Evolutionary conservation across 2,329 filamentous ascomycete species (phyloP).

Genomic region (Aspergillus amoenus): DNA sequence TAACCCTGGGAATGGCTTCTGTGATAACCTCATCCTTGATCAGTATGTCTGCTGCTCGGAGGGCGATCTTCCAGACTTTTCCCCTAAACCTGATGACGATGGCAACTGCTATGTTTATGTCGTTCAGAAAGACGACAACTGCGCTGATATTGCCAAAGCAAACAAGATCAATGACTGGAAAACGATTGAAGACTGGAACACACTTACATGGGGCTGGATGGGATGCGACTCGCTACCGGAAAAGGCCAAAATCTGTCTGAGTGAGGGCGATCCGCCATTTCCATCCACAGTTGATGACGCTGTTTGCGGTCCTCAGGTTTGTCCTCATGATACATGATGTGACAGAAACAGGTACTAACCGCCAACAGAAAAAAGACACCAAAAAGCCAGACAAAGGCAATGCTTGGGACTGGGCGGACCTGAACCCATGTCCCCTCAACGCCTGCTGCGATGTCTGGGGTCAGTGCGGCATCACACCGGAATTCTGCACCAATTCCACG

Average conservation of each 20-base stretch:
- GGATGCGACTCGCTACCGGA: conserved; percentile 38
- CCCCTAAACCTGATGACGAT: conserved; percentile 36
- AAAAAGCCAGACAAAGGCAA: conserved; percentile 27
- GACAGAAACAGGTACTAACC: no score
- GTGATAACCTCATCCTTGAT: conserved; percentile 13
- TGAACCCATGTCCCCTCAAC: conserved; percentile 50
- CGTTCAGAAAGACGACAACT: conserved; percentile 34
- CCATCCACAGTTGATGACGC: conserved; percentile 39
- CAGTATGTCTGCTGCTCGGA: conserved; percentile 27
- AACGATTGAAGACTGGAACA: conserved; percentile 40
- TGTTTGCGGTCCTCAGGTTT: conserved; percentile 47
- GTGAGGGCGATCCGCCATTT: conserved; percentile 40
- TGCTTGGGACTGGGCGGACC: conserved; percentile 24
- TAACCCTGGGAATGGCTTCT: conserved; percentile 14
- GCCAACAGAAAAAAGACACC: conserved; percentile 37
- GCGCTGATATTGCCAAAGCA: conserved; percentile 23
- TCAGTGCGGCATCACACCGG: conserved; percentile 46
- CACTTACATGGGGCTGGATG: conserved; percentile 47
- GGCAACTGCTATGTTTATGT: conserved; percentile 40
- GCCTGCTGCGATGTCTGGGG: conserved; percentile 48
- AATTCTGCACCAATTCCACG: conserved; percentile 41
- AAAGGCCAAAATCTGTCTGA: conserved; percentile 40
- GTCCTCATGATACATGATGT: background rate
- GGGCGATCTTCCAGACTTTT: conserved; percentile 20
- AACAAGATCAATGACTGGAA: conserved; percentile 37